A percentile compares a stretch with the other conserved stretches of the same genome.
These are phyloP conservation scores for Globisporangium echinulatum DNA, from an alignment of 352 stramenopile species.

Conservation along the genomic window DNA sequence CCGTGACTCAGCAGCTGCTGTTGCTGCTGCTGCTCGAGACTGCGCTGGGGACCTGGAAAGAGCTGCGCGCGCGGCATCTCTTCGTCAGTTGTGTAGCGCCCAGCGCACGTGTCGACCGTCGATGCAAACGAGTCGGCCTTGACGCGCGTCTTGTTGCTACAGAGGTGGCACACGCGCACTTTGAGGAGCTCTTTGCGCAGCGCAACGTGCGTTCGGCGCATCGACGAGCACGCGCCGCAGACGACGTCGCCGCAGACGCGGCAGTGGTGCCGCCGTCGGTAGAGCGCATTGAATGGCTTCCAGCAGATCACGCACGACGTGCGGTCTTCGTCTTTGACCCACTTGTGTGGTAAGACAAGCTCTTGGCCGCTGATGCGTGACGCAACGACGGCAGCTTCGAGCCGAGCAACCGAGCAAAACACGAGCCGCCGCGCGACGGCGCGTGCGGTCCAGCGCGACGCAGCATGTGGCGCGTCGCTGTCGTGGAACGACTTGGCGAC, in stretches of 20 bases:
- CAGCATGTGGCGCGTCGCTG: conserved; percentile 19
- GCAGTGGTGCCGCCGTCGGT: conserved; percentile 55
- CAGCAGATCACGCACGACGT: conserved; percentile 51
- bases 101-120: conserved; percentile 21
- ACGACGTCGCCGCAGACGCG: conserved; percentile 61
- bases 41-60: conserved; percentile 4
- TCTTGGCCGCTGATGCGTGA: conserved; percentile 37
- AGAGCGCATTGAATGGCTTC: conserved; percentile 56
- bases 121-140: conserved; percentile 25
- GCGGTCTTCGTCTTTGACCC: conserved; percentile 60
- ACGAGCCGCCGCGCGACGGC: conserved; percentile 41
- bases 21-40: too few species aligned
- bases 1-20: too few species aligned
- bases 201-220: conserved; percentile 32
- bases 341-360: conserved; percentile 41
- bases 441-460: conserved; percentile 23
- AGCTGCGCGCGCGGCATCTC: conserved; percentile 17
- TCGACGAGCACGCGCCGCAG: conserved; percentile 41
- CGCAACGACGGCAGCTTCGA: conserved; percentile 42
- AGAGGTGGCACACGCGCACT: conserved; percentile 64
- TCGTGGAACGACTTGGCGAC: conserved; percentile 55
- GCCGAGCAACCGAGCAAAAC: conserved; percentile 32
- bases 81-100: conserved; percentile 17
- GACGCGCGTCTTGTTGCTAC: conserved; percentile 41
- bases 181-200: conserved; percentile 35